Evolutionary conservation across 305 asterid species (phyloP).

Genomic region (Fraxinus angustifolia): DNA sequence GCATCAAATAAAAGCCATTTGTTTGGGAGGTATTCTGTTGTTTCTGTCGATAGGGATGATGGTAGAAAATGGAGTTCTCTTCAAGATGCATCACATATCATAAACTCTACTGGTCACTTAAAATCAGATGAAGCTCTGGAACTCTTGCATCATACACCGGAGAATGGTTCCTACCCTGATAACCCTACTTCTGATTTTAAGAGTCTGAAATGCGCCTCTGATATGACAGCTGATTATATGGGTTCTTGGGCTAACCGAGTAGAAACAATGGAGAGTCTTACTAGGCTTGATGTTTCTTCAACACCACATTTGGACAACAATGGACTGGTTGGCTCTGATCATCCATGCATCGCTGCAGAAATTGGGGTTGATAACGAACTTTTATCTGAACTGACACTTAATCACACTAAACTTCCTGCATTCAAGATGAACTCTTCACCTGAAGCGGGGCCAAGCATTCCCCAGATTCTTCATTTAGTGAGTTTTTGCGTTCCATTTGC

Average conservation of each 20-base stretch:
- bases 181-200: constrained; percentile 41
- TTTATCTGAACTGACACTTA: constrained; percentile 44
- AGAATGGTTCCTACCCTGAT: constrained; percentile 50
- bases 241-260: constrained; percentile 37
- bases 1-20: constrained; percentile 61
- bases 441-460: constrained; percentile 81
- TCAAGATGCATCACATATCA: constrained; percentile 22
- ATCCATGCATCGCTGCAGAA: constrained; percentile 40
- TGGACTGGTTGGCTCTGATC: constrained; percentile 59
- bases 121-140: constrained; percentile 63
- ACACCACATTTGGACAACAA: constrained; percentile 51
- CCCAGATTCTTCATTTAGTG: constrained; percentile 91
- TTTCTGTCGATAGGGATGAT: constrained; percentile 80
- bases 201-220: constrained; percentile 46
- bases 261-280: constrained; percentile 32
- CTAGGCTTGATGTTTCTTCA: constrained; percentile 42
- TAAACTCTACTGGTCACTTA: constrained; percentile 46
- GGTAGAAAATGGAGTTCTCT: constrained; percentile 88
- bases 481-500: constrained; percentile 33
- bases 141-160: constrained; percentile 35
- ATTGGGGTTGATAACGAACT: constrained; percentile 45
- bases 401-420: constrained; percentile 36
- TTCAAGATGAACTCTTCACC: constrained; percentile 49
- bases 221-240: constrained; percentile 41
- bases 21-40: constrained; percentile 83